Conservation (phyloP, 1,139 yeast species). For the Taiozyma sp. region DNA sequence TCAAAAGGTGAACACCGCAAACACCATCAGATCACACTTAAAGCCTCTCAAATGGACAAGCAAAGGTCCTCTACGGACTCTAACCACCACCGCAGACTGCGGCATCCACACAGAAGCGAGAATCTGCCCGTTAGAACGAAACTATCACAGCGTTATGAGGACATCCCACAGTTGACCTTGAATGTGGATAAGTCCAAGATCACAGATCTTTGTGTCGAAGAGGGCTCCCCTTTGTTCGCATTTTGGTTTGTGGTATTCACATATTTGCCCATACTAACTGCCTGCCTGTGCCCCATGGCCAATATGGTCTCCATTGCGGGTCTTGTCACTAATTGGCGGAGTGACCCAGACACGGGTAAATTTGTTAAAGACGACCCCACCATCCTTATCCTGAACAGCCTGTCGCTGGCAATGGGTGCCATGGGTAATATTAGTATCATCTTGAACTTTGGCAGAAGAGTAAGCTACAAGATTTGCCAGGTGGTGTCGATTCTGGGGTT, state of each 20-base stretch:
- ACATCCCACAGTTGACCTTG: slow-evolving; percentile 12
- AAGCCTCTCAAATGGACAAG: neutral
- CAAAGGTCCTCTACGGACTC: neutral
- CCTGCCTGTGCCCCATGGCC: slow-evolving; percentile 75
- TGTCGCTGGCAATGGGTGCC: slow-evolving; percentile 61
- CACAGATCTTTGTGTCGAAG: slow-evolving; percentile 10
- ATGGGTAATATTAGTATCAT: slow-evolving; percentile 61
- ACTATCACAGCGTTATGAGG: neutral
- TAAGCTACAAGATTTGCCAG: slow-evolving; percentile 57
- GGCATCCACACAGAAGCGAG: neutral
- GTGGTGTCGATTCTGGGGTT: slow-evolving; percentile 58
- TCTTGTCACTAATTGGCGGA: slow-evolving; percentile 67
- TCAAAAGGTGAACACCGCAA: neutral
- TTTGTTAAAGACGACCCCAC: slow-evolving; percentile 34
- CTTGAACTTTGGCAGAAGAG: slow-evolving; percentile 57
- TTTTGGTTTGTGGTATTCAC: slow-evolving; percentile 18
- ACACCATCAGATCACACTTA: neutral
- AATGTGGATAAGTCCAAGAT: slow-evolving; percentile 12
- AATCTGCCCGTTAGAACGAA: neutral
- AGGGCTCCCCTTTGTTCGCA: slow-evolving; percentile 14
- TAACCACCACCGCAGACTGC: neutral
- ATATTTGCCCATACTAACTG: slow-evolving; percentile 60
- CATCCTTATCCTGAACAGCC: slow-evolving; percentile 50
- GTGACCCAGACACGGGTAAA: slow-evolving; percentile 24
- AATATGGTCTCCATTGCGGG: slow-evolving; percentile 71